These are phyloP conservation scores for Pseudogymnoascus verrucosus DNA, from an alignment of 2,329 filamentous ascomycete species.

Conservation along the genomic window DNA sequence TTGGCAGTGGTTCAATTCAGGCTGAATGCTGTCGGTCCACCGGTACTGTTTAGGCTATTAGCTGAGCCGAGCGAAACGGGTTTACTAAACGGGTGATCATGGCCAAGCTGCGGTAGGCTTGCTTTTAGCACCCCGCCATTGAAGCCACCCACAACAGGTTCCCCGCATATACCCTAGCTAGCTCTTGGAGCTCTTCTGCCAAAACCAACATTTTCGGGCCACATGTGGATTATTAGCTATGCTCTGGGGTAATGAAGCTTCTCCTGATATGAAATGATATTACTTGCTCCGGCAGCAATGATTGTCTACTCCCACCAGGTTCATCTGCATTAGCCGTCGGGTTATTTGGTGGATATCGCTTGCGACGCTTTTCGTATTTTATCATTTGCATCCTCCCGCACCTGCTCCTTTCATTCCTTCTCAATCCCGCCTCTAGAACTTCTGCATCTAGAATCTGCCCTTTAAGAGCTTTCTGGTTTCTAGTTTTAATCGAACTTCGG, in stretches of 20 bases:
- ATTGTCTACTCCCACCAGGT: neutral
- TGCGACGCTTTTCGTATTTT: neutral
- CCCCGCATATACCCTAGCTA: neutral
- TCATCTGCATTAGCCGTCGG: neutral
- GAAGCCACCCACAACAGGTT: neutral
- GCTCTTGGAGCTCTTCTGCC: neutral
- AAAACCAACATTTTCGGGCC: neutral
- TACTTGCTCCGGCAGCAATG: neutral
- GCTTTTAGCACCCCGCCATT: neutral
- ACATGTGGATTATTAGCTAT: neutral
- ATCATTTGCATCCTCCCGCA: neutral
- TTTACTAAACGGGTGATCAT: neutral
- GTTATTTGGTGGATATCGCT: neutral
- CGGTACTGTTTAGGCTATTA: constrained; percentile 4
- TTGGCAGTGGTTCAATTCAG: neutral
- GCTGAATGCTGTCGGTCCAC: neutral
- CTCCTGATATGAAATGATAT: neutral
- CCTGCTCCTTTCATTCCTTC: neutral
- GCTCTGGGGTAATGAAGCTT: neutral
- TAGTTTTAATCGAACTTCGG: neutral
- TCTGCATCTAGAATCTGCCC: neutral
- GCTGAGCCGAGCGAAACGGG: neutral
- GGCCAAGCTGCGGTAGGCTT: neutral
- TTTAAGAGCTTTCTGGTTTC: neutral
- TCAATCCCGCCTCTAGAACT: neutral